Evolutionary conservation across 2,329 filamentous ascomycete genomes (phyloP), one percentile per base, ranked within the genome.

Genomic region (Apiospora marii): DNA sequence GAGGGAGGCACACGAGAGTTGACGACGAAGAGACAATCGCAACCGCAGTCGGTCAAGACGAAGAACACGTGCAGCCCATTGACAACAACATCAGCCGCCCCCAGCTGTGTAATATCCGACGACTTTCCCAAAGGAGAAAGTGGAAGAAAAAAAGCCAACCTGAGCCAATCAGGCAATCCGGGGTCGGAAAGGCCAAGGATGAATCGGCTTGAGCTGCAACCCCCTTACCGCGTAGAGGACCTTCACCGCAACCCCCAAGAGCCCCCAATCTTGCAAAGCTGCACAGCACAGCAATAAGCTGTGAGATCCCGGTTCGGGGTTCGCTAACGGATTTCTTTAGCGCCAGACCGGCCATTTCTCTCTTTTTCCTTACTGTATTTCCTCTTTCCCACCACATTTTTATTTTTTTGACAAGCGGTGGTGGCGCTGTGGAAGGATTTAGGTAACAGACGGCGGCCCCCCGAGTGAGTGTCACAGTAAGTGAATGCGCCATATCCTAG

Each of bases 91-190:
- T 3, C 43, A 44, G 43, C 24, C 27, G n/a, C 49, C 53, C 53
- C 30, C 34, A 49, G 46, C 34, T 30, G 27, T 30, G 8, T 64
- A 64, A 64, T 64, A 41, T 64, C 58, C 58, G 58, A 64, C 10
- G 8, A 14, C 34, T 64, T 64, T 64, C 58, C 58, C 34, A 64
- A 64, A 41, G 22, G 58, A 64, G 58, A 34, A 41, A 64, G 34
- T n/a, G 58, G 58, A 22, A 46, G 44, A 16, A 13, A 16, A 41
- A 64, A 10, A 19, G 34, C 58, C 34, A 10, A 14, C 58, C 58
- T 64, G 58, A 41, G 22, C 58, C 58, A 64, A 64, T 64, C 58
- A 64, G n/a, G 58, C 30, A 64, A 41, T 64, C 58, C 58, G 58
- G 58, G 58, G 58, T 64, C 41, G 37, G 37, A n/a, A 64, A 64